Conservation (phyloP, 805 yeast genomes). For the Starmerella roubikii region DNA sequence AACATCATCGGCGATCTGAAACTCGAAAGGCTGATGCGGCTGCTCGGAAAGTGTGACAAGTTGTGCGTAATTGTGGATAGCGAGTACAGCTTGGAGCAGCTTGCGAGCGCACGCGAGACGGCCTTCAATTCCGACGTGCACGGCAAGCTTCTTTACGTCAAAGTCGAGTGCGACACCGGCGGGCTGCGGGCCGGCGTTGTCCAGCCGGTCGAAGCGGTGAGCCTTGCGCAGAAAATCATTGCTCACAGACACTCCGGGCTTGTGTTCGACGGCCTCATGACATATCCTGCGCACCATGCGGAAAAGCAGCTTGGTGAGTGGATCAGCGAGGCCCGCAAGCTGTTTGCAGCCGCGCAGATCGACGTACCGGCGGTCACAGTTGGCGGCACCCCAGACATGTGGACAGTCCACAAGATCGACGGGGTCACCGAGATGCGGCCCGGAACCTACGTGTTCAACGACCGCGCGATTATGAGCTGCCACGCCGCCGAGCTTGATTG, state of each 20-base stretch:
- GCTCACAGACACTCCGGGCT: background rate
- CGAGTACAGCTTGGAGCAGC: conserved; percentile 3
- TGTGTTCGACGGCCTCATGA: conserved; percentile 12
- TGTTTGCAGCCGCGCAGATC: conserved; percentile 3
- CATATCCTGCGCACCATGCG: conserved; percentile 10
- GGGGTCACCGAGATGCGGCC: conserved; percentile 14
- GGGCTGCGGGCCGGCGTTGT: conserved; percentile 15
- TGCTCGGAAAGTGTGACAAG: conserved; percentile 3
- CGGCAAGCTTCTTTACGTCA: conserved; percentile 4
- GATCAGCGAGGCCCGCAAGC: conserved; percentile 4
- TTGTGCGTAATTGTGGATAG: conserved; percentile 13
- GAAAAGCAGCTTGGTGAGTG: conserved; percentile 3
- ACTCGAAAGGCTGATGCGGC: conserved; percentile 5
- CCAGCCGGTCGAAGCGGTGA: conserved; percentile 9
- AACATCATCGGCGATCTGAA: conserved; percentile 13
- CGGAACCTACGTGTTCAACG: conserved; percentile 15
- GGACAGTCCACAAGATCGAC: conserved; percentile 9
- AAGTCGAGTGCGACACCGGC: conserved; percentile 16
- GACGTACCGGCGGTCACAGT: conserved; percentile 6
- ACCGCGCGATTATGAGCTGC: conserved; percentile 8
- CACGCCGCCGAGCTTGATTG: conserved; percentile 8
- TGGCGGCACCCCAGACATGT: conserved; percentile 17
- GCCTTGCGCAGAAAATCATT: conserved; percentile 5
- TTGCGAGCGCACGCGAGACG: conserved; percentile 3
- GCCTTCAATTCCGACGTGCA: background rate